Conservation (phyloP, 306 rosid species). For the Arachis stenosperma region DNA sequence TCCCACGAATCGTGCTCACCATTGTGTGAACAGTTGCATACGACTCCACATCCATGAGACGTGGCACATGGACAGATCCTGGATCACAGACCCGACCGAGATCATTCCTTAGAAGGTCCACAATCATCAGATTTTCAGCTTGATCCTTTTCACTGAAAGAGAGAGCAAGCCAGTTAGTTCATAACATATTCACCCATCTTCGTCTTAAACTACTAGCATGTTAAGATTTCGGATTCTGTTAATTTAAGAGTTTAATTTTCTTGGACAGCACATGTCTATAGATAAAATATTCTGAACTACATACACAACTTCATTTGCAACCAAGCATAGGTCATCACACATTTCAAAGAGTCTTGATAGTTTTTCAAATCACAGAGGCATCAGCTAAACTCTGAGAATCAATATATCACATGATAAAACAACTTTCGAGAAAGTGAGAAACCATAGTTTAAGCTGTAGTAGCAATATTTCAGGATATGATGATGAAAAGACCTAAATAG, state of each 20-base stretch:
- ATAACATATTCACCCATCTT: constrained; percentile 36
- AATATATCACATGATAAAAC: constrained; percentile 14
- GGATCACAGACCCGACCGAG: constrained; percentile 95
- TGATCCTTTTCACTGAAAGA: constrained; percentile 88
- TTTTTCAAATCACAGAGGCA: constrained; percentile 21
- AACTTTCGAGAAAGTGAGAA: constrained; percentile 7
- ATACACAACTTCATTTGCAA: constrained; percentile 6
- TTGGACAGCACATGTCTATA: constrained; percentile 2
- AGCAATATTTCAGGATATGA: constrained; percentile 10
- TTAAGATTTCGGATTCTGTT: no score
- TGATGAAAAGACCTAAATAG: constrained; percentile 17
- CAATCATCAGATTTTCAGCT: constrained; percentile 97
- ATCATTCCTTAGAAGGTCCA: constrained; percentile 97
- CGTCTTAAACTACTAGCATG: not conserved
- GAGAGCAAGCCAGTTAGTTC: constrained; percentile 20
- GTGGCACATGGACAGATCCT: constrained; percentile 92
- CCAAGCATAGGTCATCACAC: constrained; percentile 8
- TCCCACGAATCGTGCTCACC: constrained; percentile 95
- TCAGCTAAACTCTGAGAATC: constrained; percentile 10
- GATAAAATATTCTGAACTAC: not conserved
- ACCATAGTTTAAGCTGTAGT: constrained; percentile 14
- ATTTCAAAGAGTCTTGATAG: constrained; percentile 23
- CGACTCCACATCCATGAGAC: constrained; percentile 89
- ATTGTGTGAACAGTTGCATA: constrained; percentile 95
- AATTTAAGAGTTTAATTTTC: not conserved